Base-by-base conservation (phyloP, 495 filamentous ascomycete genomes). In the Annulohypoxylon nitens region DNA sequence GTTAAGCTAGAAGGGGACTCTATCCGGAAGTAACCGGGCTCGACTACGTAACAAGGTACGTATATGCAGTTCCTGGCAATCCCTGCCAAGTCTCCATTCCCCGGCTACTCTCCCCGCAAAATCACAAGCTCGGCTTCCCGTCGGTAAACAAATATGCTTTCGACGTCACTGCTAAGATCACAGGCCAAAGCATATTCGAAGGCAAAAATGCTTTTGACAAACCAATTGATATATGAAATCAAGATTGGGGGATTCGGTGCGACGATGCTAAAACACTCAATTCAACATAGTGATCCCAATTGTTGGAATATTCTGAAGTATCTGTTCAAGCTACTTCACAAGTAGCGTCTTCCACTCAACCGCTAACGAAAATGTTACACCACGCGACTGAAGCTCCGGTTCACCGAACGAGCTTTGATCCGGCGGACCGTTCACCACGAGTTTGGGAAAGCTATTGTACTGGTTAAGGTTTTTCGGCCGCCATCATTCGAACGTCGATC, bases 121-220 rank as follows among this genome's bases (percentile, higher is more conserved):
- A 81, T 86, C 84, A 86, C 84, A 86, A 85, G 84, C 84, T 85
- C 83, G 83, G 82, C 81, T 81, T 74, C 71, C 75, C 71, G 76
- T 84, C 84, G 83, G 84, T 73, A 76, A 78, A 75, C 58, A 57
- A 23, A 58, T 53, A 54, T 36, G 12, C 58, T 74, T 67, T 53
- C 75, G 69, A 78, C 75, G 77, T 78, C 76, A 78, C 75, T 54
- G 36, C 58, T 68, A 58, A 47, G 64, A 71, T 67, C 67, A 75
- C 73, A 71, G 63, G 65, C 61, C 61, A 43, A 16, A 51, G 34
- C 48, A 18, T 36, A 36, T 54, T 54, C 67, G 59, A 51, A 23
- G 59, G 14, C 48, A 11, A 14, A 58, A 58, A 58, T 59, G 30
- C 20, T 41, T 18, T 34, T 47, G 34, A 9, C 23, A 37, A 50